Percentiles rank a stretch among this genome's conserved stretches.
phyloP scores from a whole-genome alignment of 768 basidiomycete genomes.

The Sporobolomyces phaffii region DNA sequence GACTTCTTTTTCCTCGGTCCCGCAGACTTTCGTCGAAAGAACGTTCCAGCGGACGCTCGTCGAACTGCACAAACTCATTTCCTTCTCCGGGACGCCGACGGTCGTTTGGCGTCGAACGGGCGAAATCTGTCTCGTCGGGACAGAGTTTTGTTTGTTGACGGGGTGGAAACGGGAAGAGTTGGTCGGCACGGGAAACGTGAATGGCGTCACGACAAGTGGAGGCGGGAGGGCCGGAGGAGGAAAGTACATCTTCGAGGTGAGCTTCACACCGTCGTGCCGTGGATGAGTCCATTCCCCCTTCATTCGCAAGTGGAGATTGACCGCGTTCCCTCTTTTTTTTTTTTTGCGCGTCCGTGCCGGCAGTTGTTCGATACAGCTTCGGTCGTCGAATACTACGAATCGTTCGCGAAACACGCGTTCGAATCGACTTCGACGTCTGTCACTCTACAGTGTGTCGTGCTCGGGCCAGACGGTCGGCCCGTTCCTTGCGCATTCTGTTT shows the following conservation, averaged over 20 bases:
- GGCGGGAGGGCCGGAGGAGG: slow-evolving; percentile 6
- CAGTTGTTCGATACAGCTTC: slow-evolving; percentile 93
- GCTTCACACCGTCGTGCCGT: background rate
- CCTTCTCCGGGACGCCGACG: slow-evolving; percentile 93
- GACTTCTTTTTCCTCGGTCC: too few relatives aligned
- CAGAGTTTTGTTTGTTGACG: slow-evolving; percentile 90
- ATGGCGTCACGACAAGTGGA: slow-evolving; percentile 17
- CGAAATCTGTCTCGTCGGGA: slow-evolving; percentile 92
- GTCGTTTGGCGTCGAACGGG: slow-evolving; percentile 97
- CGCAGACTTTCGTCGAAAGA: slow-evolving; percentile 68
- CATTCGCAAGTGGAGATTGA: too few relatives aligned
- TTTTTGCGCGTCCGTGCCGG: too few relatives aligned
- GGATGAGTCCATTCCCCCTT: too few relatives aligned
- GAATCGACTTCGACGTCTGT: slow-evolving; percentile 88
- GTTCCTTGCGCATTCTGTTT: slow-evolving; percentile 93
- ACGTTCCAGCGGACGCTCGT: slow-evolving; percentile 90
- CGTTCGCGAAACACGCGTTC: slow-evolving; percentile 92
- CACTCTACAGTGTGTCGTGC: slow-evolving; percentile 81
- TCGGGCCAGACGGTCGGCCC: slow-evolving; percentile 75
- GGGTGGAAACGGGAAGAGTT: slow-evolving; percentile 85
- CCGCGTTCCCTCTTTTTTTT: too few relatives aligned
- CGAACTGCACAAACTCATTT: slow-evolving; percentile 93
- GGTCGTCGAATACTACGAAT: slow-evolving; percentile 92
- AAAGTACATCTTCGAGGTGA: slow-evolving; percentile 36
- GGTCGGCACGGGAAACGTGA: slow-evolving; percentile 50